Percentiles rank a stretch among this genome's conserved stretches.
Evolutionary conservation across 192 early-diverging fungal species (phyloP).

Genomic region (Thoreauomyces humboldtii): DNA sequence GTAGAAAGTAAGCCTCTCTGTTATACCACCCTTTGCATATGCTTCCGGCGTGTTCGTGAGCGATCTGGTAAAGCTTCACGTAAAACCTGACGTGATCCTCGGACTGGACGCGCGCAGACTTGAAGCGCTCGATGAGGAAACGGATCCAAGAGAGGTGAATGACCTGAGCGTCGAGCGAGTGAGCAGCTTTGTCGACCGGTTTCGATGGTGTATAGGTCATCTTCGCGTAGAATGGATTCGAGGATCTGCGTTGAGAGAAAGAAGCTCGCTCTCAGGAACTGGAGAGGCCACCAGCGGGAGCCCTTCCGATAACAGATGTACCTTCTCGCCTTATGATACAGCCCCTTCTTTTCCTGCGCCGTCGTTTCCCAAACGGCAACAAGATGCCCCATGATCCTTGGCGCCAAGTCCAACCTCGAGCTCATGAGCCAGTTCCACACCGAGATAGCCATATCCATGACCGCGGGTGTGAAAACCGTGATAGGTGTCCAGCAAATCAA

Average conservation of each 20-base stretch:
- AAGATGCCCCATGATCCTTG: conserved; percentile 81
- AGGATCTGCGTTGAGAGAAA: too few relatives aligned
- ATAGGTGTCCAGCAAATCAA: conserved; percentile 87
- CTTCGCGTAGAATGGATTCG: conserved; percentile 81
- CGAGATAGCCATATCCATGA: conserved; percentile 77
- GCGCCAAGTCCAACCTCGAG: conserved; percentile 68
- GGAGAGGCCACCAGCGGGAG: too few relatives aligned
- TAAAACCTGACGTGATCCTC: conserved; percentile 73
- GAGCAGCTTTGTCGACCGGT: conserved; percentile 26
- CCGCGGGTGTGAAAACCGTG: conserved; percentile 69
- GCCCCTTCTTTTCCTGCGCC: conserved; percentile 71
- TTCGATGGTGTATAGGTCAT: conserved; percentile 93
- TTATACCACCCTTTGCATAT: conserved; percentile 53
- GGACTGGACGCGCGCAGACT: conserved; percentile 71
- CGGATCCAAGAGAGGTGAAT: conserved; percentile 82
- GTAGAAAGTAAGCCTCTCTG: conserved; percentile 74
- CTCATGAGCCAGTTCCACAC: conserved; percentile 91
- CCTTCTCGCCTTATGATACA: conserved; percentile 63
- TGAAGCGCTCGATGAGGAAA: conserved; percentile 83
- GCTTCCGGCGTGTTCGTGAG: conserved; percentile 50
- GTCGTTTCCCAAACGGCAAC: conserved; percentile 81
- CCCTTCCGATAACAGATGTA: too few relatives aligned
- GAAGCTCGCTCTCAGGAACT: too few relatives aligned
- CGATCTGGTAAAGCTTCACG: conserved; percentile 75
- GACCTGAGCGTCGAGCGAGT: conserved; percentile 47